Evolutionary conservation across 2,329 filamentous ascomycete species (phyloP).

Genomic region (Phaeoacremonium minimum): DNA sequence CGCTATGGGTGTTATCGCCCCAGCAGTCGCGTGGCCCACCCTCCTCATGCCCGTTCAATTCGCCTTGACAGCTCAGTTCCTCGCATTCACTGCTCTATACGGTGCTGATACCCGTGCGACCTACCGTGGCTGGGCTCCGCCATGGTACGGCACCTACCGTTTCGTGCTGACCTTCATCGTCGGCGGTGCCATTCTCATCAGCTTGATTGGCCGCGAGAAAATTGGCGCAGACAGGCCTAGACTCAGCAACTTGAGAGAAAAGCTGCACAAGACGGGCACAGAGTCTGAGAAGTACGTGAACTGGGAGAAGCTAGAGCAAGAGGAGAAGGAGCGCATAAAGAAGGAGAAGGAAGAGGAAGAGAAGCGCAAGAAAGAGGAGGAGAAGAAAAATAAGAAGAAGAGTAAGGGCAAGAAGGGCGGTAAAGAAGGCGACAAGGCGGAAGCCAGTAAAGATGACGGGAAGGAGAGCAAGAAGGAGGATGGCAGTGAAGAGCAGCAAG

Average conservation of each 20-base stretch:
- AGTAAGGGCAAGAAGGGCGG: slow-evolving; percentile 16
- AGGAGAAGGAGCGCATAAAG: slow-evolving; percentile 31
- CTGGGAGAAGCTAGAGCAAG: slow-evolving; percentile 39
- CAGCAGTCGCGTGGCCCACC: slow-evolving; percentile 85
- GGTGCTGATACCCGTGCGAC: slow-evolving; percentile 75
- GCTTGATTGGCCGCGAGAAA: slow-evolving; percentile 76
- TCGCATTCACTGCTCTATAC: slow-evolving; percentile 81
- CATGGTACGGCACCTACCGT: slow-evolving; percentile 85
- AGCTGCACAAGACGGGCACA: slow-evolving; percentile 26
- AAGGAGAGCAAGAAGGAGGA: slow-evolving; percentile 8
- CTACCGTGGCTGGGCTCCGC: slow-evolving; percentile 70
- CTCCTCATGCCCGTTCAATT: slow-evolving; percentile 79
- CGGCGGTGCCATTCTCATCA: slow-evolving; percentile 75
- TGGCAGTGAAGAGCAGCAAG: slow-evolving; percentile 5
- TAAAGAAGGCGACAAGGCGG: slow-evolving; percentile 8
- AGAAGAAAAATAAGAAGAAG: slow-evolving; percentile 10
- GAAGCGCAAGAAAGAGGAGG: slow-evolving; percentile 23
- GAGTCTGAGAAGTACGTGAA: slow-evolving; percentile 29
- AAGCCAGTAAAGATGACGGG: slow-evolving; percentile 6
- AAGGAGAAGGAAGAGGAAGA: slow-evolving; percentile 34
- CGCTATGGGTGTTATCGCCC: slow-evolving; percentile 73
- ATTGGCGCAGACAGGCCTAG: slow-evolving; percentile 42
- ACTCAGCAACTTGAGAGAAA: slow-evolving; percentile 29
- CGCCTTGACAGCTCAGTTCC: slow-evolving; percentile 80
- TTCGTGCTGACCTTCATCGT: slow-evolving; percentile 91